phyloP scores from a whole-genome alignment of 352 stramenopile species.

The Pythium grandisporangium region DNA sequence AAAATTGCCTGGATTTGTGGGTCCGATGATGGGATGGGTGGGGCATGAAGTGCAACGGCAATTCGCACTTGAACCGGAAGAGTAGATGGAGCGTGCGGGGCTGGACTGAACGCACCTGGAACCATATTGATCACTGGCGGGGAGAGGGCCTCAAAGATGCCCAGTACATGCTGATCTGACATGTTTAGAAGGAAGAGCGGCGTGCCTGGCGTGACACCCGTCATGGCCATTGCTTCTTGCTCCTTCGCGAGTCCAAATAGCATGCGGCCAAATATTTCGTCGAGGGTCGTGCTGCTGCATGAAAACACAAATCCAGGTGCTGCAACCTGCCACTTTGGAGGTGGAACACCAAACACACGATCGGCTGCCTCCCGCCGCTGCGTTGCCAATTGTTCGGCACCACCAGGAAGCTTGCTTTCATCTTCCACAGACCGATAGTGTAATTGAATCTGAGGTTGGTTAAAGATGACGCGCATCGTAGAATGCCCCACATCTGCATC shows the following conservation, averaged over 20 bases:
- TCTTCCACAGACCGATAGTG: constrained; percentile 82
- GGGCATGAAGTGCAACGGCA: constrained; percentile 53
- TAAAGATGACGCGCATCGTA: constrained; percentile 68
- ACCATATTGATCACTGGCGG: constrained; percentile 67
- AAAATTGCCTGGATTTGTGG: constrained; percentile 62
- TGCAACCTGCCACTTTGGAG: constrained; percentile 34
- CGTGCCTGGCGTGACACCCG: constrained; percentile 62
- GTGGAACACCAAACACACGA: constrained; percentile 37
- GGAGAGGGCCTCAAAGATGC: constrained; percentile 78
- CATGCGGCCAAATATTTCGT: constrained; percentile 84
- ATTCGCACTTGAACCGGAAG: constrained; percentile 76
- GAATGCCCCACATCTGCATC: constrained; percentile 57
- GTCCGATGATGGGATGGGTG: constrained; percentile 56
- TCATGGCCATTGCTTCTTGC: constrained; percentile 49
- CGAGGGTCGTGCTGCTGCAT: constrained; percentile 75
- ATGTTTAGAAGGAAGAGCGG: constrained; percentile 84
- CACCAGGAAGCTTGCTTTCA: constrained; percentile 58
- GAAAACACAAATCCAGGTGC: constrained; percentile 74
- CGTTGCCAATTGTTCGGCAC: constrained; percentile 61
- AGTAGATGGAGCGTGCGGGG: constrained; percentile 39
- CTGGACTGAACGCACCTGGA: constrained; percentile 64
- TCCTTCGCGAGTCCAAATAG: constrained; percentile 69
- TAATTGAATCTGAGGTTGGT: constrained; percentile 74
- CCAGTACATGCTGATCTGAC: constrained; percentile 75
- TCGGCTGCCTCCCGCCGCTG: constrained; percentile 67